Percentiles rank a stretch among this genome's conserved stretches.
Conservation (phyloP, 768 basidiomycete genomes). For the Mrakia hoshinonis region DNA sequence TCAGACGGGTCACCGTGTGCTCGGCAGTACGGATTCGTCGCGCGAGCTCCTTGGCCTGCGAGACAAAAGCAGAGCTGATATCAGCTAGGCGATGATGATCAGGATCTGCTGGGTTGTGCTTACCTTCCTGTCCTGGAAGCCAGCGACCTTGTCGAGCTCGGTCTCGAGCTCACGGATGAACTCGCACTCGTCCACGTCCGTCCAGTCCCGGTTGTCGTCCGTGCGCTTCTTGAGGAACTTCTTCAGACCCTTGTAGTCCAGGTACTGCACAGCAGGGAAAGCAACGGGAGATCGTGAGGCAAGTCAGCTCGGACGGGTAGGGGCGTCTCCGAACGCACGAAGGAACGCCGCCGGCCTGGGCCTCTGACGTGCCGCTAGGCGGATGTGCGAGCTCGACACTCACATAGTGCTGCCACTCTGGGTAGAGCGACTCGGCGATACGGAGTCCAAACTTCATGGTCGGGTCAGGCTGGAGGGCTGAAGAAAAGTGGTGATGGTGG, state of each 20-base stretch:
- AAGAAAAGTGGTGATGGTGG: not conserved
- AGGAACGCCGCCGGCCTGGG: not conserved
- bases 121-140: conserved; percentile 85
- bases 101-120: conserved; percentile 21
- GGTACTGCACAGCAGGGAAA: conserved; percentile 54
- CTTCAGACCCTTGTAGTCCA: conserved; percentile 82
- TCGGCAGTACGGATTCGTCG: conserved; percentile 74
- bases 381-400: not conserved
- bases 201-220: conserved; percentile 51
- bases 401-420: conserved; percentile 57
- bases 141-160: conserved; percentile 88
- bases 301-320: not conserved
- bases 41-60: conserved; percentile 54
- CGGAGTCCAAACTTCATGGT: conserved; percentile 39
- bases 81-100: conserved; percentile 34
- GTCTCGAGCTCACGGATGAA: conserved; percentile 69
- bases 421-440: conserved; percentile 35
- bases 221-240: conserved; percentile 41
- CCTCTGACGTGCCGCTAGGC: not conserved
- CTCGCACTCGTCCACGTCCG: conserved; percentile 64
- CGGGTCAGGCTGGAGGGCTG: not conserved
- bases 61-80: not conserved
- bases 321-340: too few relatives aligned
- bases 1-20: conserved; percentile 68
- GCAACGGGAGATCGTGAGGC: not conserved